Evolutionary conservation across 2,329 filamentous ascomycete genomes (phyloP).

Genomic region (Monilinia vaccinii-corymbosi): DNA sequence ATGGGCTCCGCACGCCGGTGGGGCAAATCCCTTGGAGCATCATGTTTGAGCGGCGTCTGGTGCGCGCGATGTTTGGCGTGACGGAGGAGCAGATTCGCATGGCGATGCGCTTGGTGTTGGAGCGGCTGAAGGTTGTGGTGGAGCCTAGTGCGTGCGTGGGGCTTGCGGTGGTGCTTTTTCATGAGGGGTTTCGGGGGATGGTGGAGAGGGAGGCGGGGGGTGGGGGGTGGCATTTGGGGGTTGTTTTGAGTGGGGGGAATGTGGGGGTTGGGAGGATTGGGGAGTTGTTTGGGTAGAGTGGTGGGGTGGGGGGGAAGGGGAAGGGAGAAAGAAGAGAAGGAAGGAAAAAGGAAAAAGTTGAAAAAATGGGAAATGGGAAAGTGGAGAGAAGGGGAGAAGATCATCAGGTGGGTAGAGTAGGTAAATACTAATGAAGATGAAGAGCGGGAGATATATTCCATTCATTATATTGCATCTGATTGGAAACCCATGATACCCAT

Average conservation of each 20-base stretch:
- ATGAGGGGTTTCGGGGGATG: conserved; percentile 69
- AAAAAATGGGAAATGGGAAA: too few species aligned
- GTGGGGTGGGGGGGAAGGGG: too few species aligned
- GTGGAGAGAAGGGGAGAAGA: too few species aligned
- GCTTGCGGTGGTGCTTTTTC: conserved; percentile 71
- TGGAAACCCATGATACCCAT: too few species aligned
- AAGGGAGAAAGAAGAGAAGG: too few species aligned
- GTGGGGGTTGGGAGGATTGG: conserved; percentile 45
- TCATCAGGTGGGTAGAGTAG: too few species aligned
- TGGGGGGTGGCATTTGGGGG: conserved; percentile 61
- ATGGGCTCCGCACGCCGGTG: conserved; percentile 78
- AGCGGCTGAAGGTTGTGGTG: conserved; percentile 83
- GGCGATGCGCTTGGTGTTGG: conserved; percentile 53
- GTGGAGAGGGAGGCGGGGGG: conserved; percentile 63
- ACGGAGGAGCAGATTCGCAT: conserved; percentile 69
- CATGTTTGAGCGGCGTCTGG: conserved; percentile 62
- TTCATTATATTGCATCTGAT: too few species aligned
- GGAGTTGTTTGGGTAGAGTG: conserved; percentile 37
- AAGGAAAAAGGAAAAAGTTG: too few species aligned
- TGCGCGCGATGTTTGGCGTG: conserved; percentile 62
- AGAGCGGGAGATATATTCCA: too few species aligned
- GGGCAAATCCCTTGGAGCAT: conserved; percentile 68
- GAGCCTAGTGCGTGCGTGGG: conserved; percentile 84
- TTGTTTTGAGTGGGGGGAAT: conserved; percentile 54
- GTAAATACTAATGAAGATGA: too few species aligned